Evolutionary conservation across 2,329 filamentous ascomycete species (phyloP), one percentile per base, ranked within the genome.

Genomic region (Epichloe gansuensis): DNA sequence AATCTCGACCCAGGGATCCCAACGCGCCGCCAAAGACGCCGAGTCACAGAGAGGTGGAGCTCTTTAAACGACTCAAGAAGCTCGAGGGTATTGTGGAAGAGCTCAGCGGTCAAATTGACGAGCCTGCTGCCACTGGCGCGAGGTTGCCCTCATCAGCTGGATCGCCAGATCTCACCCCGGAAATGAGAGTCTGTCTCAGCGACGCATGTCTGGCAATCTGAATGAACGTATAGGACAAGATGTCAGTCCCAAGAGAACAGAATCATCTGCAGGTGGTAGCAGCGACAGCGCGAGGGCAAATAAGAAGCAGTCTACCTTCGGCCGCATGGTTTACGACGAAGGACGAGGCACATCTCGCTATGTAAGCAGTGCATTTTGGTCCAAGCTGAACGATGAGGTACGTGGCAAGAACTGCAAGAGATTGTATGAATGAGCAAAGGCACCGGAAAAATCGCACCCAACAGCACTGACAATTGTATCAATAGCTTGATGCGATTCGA

Each of bases 291-390:
- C 55, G 4, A 60, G 56, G 39, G 63, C 55, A 44, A 61, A 59
- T 47, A 60, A 67, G 17, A 50, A 65, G 23, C 61, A 66, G 39
- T 60, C 77, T 45, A 73, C 80, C 52, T 84, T 86, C 65, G 84
- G 86, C 3, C 73, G 85, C 35, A 67, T 91, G 50, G 83, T 90
- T 0, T 69, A 89, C 38, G 83, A 85, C 56, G 83, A 89, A 54
- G 75, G 75, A 52, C 83, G 82, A 41, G 80, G 79, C 54, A 84
- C 80, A 48, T 82, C 80, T 52, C 74, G 84, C 63, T 91, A 90
- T 63, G 80, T 91, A 58, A 88, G 84, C 69, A 87, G 81, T 64
- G 83, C 80, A 6, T 88, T 90, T 61, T 89, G 85, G 85, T 80
- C 84, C 21, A 86, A 80, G 56, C 73, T 91, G 50, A 86, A 83